Evolutionary conservation across 805 yeast genomes (phyloP), one percentile per base, ranked within the genome.

Genomic region (fission yeast (Schizosaccharomyces pombe)): DNA sequence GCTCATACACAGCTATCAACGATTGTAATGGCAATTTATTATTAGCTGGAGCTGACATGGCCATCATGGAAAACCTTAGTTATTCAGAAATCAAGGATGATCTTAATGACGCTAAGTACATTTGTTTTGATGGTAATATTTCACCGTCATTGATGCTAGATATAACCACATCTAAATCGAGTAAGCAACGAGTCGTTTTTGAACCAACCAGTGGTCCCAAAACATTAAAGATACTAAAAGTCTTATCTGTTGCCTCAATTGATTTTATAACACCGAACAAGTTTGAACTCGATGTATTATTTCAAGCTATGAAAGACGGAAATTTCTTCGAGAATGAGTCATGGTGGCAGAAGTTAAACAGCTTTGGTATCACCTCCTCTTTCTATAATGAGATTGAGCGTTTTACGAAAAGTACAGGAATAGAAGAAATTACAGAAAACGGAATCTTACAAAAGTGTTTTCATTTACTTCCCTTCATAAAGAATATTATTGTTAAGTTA

Each of bases 11-110:
- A 4, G 80, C 93, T 0, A 72, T 78, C 56, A 87, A 85, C 60
- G 75, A 75, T 55, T 51, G 58, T 8, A 62, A 66, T 5, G 95
- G 95, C 1, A 79, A 73, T 2, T 68, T 86, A 52, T 63, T 82
- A 2, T 69, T 83, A 16, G 94, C 94, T 0, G 76, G 85, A 61
- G 89, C 94, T 3, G 94, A 84, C 62, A 85, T 86, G 94, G 14
- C 33, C 9, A 49, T 49, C 24, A 31, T 49, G 24, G 39, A 49
- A 30, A n/a, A 24, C 2, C 14, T 43, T 28, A 12, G 37, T 8
- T 49, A 49, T 29, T 16, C 14, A 49, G 34, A 30, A 11, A 2
- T 32, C 1, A 8, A 49, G 14, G 12, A 49, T 26, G 39, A n/a
- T 19, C 31, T 30, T 14, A 19, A 30, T 24, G 53, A 8, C 12